phyloP scores from a whole-genome alignment of 2,329 filamentous ascomycete species.

The Calonectria leucothoes region DNA sequence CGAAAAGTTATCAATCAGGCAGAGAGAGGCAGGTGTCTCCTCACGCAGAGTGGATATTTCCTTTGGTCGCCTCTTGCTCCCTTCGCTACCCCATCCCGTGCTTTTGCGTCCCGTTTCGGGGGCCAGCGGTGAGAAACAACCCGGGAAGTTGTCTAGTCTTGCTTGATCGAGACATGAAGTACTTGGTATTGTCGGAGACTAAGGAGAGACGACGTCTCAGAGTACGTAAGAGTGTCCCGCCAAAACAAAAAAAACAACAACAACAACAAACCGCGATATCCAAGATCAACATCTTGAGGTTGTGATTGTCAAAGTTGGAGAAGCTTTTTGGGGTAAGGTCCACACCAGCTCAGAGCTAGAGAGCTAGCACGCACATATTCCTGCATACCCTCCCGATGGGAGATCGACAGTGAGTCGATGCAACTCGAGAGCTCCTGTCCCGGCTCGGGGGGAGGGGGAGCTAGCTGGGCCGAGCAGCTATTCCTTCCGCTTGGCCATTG shows the following conservation, averaged over 20 bases:
- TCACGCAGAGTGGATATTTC: constrained; percentile 1
- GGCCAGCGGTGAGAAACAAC: constrained; percentile 7
- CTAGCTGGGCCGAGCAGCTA: neutral
- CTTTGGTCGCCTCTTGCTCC: neutral
- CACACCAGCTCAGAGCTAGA: neutral
- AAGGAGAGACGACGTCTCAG: neutral
- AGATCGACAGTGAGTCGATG: constrained; percentile 16
- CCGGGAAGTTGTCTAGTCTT: neutral
- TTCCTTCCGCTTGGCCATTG: neutral
- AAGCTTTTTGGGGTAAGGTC: constrained; percentile 7
- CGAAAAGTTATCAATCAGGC: constrained; percentile 38
- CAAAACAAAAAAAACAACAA: neutral
- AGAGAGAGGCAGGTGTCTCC: constrained; percentile 32
- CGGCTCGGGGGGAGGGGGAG: neutral
- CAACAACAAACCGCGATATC: neutral
- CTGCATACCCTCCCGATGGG: constrained; percentile 4
- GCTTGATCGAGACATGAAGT: neutral
- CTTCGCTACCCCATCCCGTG: constrained; percentile 2
- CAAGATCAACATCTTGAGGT: neutral
- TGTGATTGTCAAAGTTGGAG: neutral
- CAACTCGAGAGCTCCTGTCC: neutral
- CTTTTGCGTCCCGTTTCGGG: neutral
- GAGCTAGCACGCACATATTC: constrained; percentile 16
- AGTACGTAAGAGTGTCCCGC: neutral
- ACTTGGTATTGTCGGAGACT: neutral